These are phyloP conservation scores for Salvia rosmarinus DNA, from an alignment of 257 asterid genomes.

Conservation along the genomic window DNA sequence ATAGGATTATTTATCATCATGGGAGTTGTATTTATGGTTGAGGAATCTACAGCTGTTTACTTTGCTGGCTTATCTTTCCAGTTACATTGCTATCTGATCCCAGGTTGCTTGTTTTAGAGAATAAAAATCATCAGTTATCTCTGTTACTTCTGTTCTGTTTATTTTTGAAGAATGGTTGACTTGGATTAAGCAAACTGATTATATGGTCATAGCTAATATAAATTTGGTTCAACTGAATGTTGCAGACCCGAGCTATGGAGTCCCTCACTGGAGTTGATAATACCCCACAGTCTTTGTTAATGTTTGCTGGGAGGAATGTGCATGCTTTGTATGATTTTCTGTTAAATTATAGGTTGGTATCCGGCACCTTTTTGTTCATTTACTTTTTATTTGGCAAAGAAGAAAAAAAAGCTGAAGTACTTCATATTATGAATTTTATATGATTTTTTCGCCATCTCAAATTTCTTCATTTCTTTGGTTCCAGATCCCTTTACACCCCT, in stretches of 20 bases:
- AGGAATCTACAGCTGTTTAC: conserved; percentile 25
- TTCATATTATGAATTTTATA: conserved; percentile 6
- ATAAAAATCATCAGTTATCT: conserved; percentile 4
- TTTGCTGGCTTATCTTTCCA: background rate
- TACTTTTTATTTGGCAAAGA: conserved; percentile 9
- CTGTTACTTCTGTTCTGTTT: background rate
- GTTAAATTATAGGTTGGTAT: conserved; percentile 74
- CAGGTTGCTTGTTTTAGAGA: conserved; percentile 6
- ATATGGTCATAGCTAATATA: conserved; percentile 29
- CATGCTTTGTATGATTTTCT: conserved; percentile 80
- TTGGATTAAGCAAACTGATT: conserved; percentile 21
- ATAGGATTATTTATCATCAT: conserved; percentile 24
- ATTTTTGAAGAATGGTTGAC: conserved; percentile 1
- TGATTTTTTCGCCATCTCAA: conserved; percentile 12
- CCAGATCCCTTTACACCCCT: conserved; percentile 66
- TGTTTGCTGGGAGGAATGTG: conserved; percentile 68
- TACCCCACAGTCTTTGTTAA: conserved; percentile 77
- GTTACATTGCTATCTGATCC: background rate
- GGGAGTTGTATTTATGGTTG: conserved; percentile 3
- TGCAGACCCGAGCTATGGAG: conserved; percentile 66
- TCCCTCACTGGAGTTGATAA: conserved; percentile 66
- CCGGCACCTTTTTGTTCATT: conserved; percentile 9
- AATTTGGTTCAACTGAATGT: conserved; percentile 32
- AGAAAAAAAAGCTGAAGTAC: conserved; percentile 14
- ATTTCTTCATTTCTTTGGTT: conserved; percentile 34